A percentile compares a stretch with the other conserved stretches of the same genome.
Evolutionary conservation across 495 filamentous ascomycete genomes (phyloP).

Genomic region (Delitschia confertaspora): DNA sequence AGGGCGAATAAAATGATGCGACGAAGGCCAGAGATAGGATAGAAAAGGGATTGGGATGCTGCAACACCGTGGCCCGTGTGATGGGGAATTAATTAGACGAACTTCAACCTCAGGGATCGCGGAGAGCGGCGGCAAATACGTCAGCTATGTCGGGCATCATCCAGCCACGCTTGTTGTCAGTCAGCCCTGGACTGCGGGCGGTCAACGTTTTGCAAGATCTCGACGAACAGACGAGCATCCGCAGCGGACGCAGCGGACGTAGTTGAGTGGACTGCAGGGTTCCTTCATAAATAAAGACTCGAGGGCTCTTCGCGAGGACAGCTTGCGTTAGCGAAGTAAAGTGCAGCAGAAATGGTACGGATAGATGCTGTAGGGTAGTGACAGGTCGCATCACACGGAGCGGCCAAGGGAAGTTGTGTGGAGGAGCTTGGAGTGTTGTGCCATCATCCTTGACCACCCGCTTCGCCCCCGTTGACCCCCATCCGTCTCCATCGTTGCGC

Average conservation of each 20-base stretch:
- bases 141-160: slow-evolving; percentile 16
- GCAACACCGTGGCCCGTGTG: background rate
- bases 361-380: no score
- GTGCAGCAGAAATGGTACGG: no score
- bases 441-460: background rate
- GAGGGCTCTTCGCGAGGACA: background rate
- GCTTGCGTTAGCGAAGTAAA: no score
- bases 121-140: slow-evolving; percentile 6
- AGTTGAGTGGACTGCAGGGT: background rate
- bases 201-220: background rate
- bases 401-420: background rate
- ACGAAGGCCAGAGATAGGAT: background rate
- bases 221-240: background rate
- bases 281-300: slow-evolving; percentile 1
- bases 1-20: background rate
- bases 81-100: slow-evolving; percentile 1
- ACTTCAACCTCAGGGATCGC: background rate
- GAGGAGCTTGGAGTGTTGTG: slow-evolving; percentile 1
- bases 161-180: no score
- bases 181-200: slow-evolving; percentile 2
- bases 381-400: no score
- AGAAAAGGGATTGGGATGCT: background rate
- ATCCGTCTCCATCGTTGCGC: background rate
- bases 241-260: background rate
- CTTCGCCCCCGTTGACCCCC: background rate